These are phyloP conservation scores for Torulaspora gathmanii DNA, from an alignment of 805 yeast genomes.

Conservation along the genomic window DNA sequence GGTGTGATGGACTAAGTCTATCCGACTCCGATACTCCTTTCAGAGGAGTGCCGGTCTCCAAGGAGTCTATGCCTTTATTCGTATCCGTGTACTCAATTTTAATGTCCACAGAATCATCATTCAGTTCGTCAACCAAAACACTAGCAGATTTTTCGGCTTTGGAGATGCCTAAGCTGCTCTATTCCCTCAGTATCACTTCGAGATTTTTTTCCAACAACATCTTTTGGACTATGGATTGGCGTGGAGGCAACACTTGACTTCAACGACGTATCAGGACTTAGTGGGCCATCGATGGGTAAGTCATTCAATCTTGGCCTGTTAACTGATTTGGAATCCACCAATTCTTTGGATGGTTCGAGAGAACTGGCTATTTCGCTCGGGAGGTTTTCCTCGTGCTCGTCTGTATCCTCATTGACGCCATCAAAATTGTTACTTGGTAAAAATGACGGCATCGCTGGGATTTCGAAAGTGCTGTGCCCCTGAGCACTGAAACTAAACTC, in stretches of 20 bases:
- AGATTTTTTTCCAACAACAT: neutral
- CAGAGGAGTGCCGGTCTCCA: conserved; percentile 14
- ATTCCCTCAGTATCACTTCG: neutral
- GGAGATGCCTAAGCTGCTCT: conserved; percentile 15
- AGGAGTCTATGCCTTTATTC: conserved; percentile 3
- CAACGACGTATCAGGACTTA: conserved; percentile 15
- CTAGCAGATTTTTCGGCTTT: conserved; percentile 9
- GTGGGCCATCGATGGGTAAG: conserved; percentile 7
- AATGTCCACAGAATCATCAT: neutral
- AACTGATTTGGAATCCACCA: neutral
- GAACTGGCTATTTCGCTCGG: neutral
- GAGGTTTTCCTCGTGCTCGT: neutral
- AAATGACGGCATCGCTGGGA: conserved; percentile 16
- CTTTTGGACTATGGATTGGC: conserved; percentile 17
- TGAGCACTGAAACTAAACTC: conserved; percentile 32
- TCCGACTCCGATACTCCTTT: neutral
- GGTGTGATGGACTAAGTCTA: neutral
- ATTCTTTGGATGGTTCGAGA: neutral
- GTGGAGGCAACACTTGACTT: conserved; percentile 15
- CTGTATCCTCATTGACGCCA: neutral
- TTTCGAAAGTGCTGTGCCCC: conserved; percentile 30
- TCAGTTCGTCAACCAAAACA: conserved; percentile 3
- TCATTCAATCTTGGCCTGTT: neutral
- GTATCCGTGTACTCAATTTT: neutral
- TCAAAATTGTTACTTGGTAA: neutral